Evolutionary conservation across 805 yeast species (phyloP).

Genomic region (Saccharomycopsis babjevae): DNA sequence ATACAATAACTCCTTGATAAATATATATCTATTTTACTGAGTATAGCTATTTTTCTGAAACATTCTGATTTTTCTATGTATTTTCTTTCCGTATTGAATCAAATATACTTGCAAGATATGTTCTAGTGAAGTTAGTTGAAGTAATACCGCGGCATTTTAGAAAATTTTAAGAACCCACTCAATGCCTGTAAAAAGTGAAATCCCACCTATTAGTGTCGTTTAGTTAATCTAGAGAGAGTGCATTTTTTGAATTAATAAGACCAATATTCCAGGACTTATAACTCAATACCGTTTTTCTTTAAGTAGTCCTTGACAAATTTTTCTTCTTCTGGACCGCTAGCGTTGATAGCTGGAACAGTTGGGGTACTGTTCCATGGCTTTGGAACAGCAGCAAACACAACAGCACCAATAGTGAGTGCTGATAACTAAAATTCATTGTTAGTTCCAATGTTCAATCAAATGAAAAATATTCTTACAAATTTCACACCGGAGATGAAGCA

Average conservation of each 20-base stretch:
- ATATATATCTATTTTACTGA: no score
- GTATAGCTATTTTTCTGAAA: no score
- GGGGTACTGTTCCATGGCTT: constrained; percentile 62
- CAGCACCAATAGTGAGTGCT: constrained; percentile 66
- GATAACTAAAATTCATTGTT: constrained; percentile 41
- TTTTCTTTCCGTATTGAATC: no score
- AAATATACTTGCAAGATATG: no score
- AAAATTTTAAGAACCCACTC: no score
- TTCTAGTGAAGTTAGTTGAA: no score
- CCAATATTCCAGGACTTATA: neutral
- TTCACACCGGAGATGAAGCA: no score
- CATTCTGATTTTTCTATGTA: no score
- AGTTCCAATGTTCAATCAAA: neutral
- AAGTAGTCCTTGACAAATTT: constrained; percentile 70
- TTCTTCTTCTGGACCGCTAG: constrained; percentile 81
- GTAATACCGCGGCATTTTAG: no score
- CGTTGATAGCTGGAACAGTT: constrained; percentile 58
- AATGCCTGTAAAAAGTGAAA: no score
- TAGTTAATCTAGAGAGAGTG: no score
- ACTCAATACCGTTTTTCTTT: constrained; percentile 26
- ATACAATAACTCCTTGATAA: neutral
- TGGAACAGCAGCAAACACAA: constrained; percentile 53
- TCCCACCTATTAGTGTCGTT: no score
- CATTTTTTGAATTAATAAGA: neutral
- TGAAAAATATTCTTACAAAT: neutral